Conservation (phyloP, 2,329 filamentous ascomycete species). For the Madurella mycetomatis region DNA sequence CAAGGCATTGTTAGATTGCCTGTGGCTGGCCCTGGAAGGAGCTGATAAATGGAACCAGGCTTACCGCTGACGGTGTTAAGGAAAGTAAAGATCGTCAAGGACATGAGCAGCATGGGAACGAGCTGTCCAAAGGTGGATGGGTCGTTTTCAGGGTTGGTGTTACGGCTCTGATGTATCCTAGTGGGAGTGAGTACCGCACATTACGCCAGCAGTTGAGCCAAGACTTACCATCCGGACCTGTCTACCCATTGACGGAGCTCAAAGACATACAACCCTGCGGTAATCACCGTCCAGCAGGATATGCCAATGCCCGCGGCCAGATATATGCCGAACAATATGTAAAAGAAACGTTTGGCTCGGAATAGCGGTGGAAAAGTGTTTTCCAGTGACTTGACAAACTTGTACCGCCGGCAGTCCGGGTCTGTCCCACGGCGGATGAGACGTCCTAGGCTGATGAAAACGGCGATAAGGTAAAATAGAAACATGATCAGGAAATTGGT, state of each 20-base stretch:
- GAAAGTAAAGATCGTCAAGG: constrained; percentile 31
- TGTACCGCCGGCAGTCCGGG: constrained; percentile 10
- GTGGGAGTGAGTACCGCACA: background rate
- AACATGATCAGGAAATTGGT: constrained; percentile 21
- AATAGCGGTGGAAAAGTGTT: constrained; percentile 5
- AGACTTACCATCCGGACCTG: constrained; percentile 19
- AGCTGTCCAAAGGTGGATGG: constrained; percentile 33
- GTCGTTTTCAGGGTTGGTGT: constrained; percentile 31
- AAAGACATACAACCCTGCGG: constrained; percentile 27
- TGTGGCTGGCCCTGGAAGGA: too few relatives aligned
- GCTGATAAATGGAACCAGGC: background rate
- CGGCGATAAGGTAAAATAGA: constrained; percentile 19
- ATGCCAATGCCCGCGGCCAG: constrained; percentile 26
- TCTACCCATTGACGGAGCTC: constrained; percentile 30
- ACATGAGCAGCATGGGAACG: constrained; percentile 30
- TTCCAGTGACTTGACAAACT: constrained; percentile 10
- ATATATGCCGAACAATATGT: constrained; percentile 16
- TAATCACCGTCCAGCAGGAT: constrained; percentile 21
- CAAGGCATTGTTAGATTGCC: background rate
- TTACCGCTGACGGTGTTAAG: constrained; percentile 26
- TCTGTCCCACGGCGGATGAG: constrained; percentile 14
- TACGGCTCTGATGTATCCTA: constrained; percentile 13
- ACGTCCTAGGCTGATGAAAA: constrained; percentile 17
- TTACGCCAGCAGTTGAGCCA: background rate
- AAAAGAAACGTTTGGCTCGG: constrained; percentile 8